A percentile compares a stretch with the other conserved stretches of the same genome.
Conservation (phyloP, 2,329 filamentous ascomycete genomes). For the Xylaria arbuscula region DNA sequence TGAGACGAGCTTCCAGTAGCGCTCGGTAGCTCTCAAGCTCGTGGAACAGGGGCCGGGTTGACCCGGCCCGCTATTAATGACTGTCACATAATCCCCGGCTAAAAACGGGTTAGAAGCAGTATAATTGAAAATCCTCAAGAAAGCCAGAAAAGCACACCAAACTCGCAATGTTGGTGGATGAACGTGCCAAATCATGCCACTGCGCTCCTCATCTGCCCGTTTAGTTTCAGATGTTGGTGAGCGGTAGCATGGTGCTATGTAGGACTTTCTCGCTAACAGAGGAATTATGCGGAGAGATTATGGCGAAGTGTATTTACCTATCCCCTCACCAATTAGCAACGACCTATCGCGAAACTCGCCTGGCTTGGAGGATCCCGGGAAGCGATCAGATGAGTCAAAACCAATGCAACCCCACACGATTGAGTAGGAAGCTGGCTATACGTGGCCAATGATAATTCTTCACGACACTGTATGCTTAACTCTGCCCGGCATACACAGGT, state of each 20-base stretch:
- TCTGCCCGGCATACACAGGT: background rate
- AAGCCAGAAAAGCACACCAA: background rate
- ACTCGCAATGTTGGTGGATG: background rate
- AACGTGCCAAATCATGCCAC: background rate
- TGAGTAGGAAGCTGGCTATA: constrained; percentile 17
- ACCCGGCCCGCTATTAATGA: constrained; percentile 10
- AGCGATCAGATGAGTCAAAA: constrained; percentile 35
- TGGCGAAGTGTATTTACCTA: constrained; percentile 22
- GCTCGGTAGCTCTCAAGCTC: constrained; percentile 30
- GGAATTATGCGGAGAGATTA: background rate
- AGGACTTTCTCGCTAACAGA: constrained; percentile 24
- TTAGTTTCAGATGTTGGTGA: background rate
- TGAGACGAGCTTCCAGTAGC: constrained; percentile 59
- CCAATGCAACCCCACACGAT: constrained; percentile 27
- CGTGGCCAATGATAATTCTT: constrained; percentile 15
- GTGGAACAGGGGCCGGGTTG: background rate
- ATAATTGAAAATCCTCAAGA: background rate
- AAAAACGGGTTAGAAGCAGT: constrained; percentile 9
- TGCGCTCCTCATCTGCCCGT: background rate
- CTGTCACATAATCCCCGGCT: constrained; percentile 10
- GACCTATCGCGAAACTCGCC: constrained; percentile 19
- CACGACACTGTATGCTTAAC: constrained; percentile 12
- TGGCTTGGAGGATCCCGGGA: constrained; percentile 7
- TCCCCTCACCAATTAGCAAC: constrained; percentile 9
- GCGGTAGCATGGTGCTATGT: constrained; percentile 5